Evolutionary conservation across 768 basidiomycete species (phyloP), one percentile per base, ranked within the genome.

Genomic region (Dioszegia hungarica): DNA sequence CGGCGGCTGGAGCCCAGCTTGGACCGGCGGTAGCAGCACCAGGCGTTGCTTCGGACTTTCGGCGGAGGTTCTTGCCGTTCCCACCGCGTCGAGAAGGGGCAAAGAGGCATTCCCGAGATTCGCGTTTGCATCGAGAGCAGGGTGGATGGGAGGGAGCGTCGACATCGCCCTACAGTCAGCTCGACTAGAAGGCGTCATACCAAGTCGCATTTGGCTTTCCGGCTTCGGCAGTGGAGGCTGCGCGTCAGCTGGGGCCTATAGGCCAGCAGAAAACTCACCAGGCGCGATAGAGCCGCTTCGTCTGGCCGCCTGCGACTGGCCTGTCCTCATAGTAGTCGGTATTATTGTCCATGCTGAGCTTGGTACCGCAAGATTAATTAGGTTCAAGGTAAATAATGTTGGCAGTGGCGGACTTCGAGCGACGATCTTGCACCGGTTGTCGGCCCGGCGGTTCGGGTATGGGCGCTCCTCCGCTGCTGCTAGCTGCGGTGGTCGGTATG

Each of bases 131-230:
- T 41, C 71, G 50, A 1, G 66, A 60, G 38, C 73, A 75, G 9
- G 73, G 70, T n/a, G 73, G 70, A 6, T 54, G 47, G 11, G 63
- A 66, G 4, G 73, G 73, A 1, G 63, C 57, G 41, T 75, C 66
- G 44, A 69, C 67, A 49, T 72, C 70, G 3, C 73, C 68, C 67
- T 69, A 33, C 1, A 20, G 4, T 43, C 27, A 44, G 24, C 31
- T 17, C 15, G n/a, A 17, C n/a, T 31, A 39, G 10, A n/a, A 5
- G 12, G 33, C 3, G n/a, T 12, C 3, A 6, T 36, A 69, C 72
- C 12, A 75, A 61, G 56, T 75, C 73, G 48, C 73, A 72, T 59
- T 68, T 68, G 1, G 70, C 69, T 48, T 75, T 75, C 17, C 70
- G 63, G 27, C 57, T 61, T 24, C 70, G 62, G 37, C 70, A 72